Percentiles rank a stretch among this genome's conserved stretches.
Evolutionary conservation across 2,329 filamentous ascomycete species (phyloP).

Genomic region (Aspergillus brasiliensis): DNA sequence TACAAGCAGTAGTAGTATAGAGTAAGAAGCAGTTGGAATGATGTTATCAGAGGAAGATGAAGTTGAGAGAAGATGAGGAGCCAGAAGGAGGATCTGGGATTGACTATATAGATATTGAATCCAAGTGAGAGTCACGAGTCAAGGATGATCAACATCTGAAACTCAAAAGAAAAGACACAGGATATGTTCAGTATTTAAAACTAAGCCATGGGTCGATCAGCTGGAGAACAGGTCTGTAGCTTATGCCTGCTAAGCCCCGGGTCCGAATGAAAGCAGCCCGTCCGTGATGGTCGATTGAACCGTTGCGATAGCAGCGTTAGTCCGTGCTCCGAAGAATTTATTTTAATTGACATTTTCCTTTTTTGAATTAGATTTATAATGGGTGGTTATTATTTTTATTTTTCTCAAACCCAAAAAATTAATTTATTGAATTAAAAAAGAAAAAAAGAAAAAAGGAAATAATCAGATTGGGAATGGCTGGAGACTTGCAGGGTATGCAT

Average conservation of each 20-base stretch:
- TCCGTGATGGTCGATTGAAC: constrained; percentile 19
- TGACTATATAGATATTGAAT: constrained; percentile 29
- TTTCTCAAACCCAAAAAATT: neutral
- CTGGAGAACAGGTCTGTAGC: constrained; percentile 18
- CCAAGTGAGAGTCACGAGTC: constrained; percentile 4
- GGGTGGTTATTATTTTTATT: neutral
- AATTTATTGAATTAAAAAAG: neutral
- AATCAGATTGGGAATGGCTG: constrained; percentile 3
- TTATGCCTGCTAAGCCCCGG: constrained; percentile 27
- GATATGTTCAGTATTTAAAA: constrained; percentile 23
- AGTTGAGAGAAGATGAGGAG: constrained; percentile 13
- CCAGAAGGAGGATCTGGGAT: constrained; percentile 17
- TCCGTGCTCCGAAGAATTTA: constrained; percentile 21
- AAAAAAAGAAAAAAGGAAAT: neutral
- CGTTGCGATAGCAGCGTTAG: constrained; percentile 25
- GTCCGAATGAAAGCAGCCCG: constrained; percentile 18
- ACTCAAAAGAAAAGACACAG: constrained; percentile 12
- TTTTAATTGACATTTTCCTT: constrained; percentile 7
- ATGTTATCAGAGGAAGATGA: neutral
- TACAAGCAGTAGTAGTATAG: neutral
- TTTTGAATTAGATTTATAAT: constrained; percentile 4
- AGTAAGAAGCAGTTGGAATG: neutral
- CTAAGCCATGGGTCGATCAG: constrained; percentile 21
- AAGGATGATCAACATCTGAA: constrained; percentile 15
- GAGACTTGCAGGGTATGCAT: constrained; percentile 17